A percentile compares a stretch with the other conserved stretches of the same genome.
These are phyloP conservation scores for Coleophoma cylindrospora DNA, from an alignment of 2,329 filamentous ascomycete species.

Conservation along the genomic window DNA sequence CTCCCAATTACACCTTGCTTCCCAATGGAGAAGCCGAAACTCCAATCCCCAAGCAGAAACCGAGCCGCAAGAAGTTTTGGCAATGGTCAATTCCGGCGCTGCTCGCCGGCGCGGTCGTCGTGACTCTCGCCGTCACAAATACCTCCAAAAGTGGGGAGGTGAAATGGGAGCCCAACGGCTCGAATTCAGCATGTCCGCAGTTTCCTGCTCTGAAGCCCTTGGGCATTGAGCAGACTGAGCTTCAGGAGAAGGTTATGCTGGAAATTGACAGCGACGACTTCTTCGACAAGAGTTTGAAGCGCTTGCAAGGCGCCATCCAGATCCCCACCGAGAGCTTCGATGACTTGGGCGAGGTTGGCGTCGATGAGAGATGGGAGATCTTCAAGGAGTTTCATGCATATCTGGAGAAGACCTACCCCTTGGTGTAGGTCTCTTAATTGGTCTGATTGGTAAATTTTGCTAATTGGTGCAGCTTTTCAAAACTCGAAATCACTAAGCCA, in stretches of 20 bases:
- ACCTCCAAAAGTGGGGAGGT: neutral
- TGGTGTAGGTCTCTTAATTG: slow-evolving; percentile 30
- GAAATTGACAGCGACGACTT: slow-evolving; percentile 12
- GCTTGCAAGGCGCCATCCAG: slow-evolving; percentile 44
- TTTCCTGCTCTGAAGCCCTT: slow-evolving; percentile 10
- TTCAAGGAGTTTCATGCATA: slow-evolving; percentile 45
- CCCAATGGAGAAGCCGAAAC: slow-evolving; percentile 7
- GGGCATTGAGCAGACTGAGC: slow-evolving; percentile 2
- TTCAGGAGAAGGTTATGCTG: slow-evolving; percentile 10
- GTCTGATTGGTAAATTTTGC: neutral
- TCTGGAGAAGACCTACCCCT: slow-evolving; percentile 43
- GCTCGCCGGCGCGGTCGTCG: slow-evolving; percentile 1
- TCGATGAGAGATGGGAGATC: slow-evolving; percentile 48
- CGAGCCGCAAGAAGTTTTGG: slow-evolving; percentile 3
- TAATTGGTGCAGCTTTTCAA: slow-evolving; percentile 5
- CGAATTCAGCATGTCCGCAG: slow-evolving; percentile 13
- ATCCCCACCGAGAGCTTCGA: slow-evolving; percentile 52
- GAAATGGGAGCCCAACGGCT: neutral
- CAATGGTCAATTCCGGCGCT: slow-evolving; percentile 7
- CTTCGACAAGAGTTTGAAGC: slow-evolving; percentile 14
- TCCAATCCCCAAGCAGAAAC: neutral
- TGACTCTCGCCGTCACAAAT: slow-evolving; percentile 4
- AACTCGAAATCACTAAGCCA: slow-evolving; percentile 33
- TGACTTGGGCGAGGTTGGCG: slow-evolving; percentile 47
- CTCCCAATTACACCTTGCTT: slow-evolving; percentile 13